Percentiles rank a stretch among this genome's conserved stretches.
Conservation (phyloP, 1,284 basidiomycete genomes). For the Mycena sp. region DNA sequence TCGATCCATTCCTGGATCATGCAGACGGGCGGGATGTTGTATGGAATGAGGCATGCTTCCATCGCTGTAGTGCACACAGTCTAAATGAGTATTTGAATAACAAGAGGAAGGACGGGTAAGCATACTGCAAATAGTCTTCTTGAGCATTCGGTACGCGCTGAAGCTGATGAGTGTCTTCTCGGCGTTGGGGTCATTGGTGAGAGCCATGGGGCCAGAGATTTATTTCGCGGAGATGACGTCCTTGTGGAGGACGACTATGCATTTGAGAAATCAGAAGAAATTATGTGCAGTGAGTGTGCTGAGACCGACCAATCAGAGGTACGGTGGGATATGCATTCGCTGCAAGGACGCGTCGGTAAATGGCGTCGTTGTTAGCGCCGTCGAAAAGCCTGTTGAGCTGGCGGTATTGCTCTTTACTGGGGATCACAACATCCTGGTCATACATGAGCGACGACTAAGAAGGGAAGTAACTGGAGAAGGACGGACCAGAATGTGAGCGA, state of each 20-base stretch:
- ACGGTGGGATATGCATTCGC: slow-evolving; percentile 45
- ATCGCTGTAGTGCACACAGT: slow-evolving; percentile 29
- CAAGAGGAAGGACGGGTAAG: neutral
- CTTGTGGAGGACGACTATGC: slow-evolving; percentile 38
- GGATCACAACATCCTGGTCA: slow-evolving; percentile 36
- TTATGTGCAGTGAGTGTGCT: too few species aligned
- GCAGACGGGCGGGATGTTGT: slow-evolving; percentile 20
- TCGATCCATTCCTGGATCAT: slow-evolving; percentile 27
- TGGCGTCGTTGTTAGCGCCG: slow-evolving; percentile 38
- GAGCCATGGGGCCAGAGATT: slow-evolving; percentile 25
- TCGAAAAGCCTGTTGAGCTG: slow-evolving; percentile 39
- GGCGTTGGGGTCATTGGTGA: slow-evolving; percentile 25
- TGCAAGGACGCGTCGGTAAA: slow-evolving; percentile 49
- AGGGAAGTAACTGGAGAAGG: neutral
- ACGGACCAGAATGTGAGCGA: slow-evolving; percentile 45
- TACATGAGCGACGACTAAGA: slow-evolving; percentile 1
- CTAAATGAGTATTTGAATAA: too few species aligned
- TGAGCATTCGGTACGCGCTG: slow-evolving; percentile 32
- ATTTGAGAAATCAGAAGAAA: too few species aligned
- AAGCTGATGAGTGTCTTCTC: slow-evolving; percentile 36
- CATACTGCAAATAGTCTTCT: slow-evolving; percentile 37
- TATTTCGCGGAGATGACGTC: slow-evolving; percentile 37
- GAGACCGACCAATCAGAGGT: slow-evolving; percentile 37
- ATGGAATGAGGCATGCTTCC: slow-evolving; percentile 39
- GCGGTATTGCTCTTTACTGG: slow-evolving; percentile 39